A percentile compares a stretch with the other conserved stretches of the same genome.
Conservation (phyloP, 2,329 filamentous ascomycete species). For the Colletotrichum lentis region DNA sequence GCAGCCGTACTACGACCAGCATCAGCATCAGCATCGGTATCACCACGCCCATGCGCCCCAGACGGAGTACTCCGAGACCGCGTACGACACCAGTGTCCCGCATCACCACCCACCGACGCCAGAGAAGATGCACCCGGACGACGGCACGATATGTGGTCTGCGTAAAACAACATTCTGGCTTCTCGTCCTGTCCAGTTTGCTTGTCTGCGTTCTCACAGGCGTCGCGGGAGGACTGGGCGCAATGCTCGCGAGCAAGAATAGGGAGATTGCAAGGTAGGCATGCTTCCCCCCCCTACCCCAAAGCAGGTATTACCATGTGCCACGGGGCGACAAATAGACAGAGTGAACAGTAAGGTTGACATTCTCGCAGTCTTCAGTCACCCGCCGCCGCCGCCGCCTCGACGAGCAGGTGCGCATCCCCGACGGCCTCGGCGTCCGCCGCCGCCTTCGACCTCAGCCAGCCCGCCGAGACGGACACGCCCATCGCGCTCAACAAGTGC, state of each 20-base stretch:
- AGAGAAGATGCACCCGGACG: background rate
- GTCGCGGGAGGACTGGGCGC: constrained; percentile 24
- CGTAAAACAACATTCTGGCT: constrained; percentile 30
- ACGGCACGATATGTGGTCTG: constrained; percentile 23
- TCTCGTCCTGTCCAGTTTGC: constrained; percentile 9
- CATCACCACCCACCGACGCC: background rate
- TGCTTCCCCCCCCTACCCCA: too few relatives aligned
- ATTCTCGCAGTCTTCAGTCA: background rate
- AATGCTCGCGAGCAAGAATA: constrained; percentile 23
- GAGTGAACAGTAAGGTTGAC: background rate
- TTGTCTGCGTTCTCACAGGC: constrained; percentile 13
- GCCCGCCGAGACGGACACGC: constrained; percentile 28
- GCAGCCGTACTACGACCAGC: constrained; percentile 24
- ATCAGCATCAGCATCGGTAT: background rate
- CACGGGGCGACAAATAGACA: too few relatives aligned
- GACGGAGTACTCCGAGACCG: constrained; percentile 20
- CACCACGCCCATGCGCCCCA: constrained; percentile 3
- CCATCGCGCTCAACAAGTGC: constrained; percentile 25
- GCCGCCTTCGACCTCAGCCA: constrained; percentile 22
- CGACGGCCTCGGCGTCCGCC: background rate
- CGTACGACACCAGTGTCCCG: background rate
- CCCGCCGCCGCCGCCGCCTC: background rate
- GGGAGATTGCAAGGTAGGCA: constrained; percentile 18
- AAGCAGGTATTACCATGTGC: too few relatives aligned
- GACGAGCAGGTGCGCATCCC: background rate